Percentiles rank a stretch among this genome's conserved stretches.
These are phyloP conservation scores for Globisporangium spiculum DNA, from an alignment of 352 stramenopile genomes.

Conservation along the genomic window DNA sequence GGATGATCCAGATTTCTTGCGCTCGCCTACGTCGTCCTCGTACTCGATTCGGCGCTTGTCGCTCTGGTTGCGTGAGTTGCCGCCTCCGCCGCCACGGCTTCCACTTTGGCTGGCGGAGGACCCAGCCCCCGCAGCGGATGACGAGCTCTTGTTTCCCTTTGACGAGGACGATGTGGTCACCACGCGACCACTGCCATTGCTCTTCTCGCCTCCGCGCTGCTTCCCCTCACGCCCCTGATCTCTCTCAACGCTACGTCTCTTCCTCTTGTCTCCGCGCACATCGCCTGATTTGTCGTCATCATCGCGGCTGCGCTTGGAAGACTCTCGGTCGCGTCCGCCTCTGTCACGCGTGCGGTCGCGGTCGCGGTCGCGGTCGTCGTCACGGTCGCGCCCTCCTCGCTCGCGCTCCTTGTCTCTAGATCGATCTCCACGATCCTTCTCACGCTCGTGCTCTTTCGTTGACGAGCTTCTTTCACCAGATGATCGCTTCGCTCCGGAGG, in stretches of 20 bases:
- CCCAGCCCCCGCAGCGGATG: not conserved
- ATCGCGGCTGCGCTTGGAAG: conserved; percentile 29
- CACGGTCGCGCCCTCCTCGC: conserved; percentile 22
- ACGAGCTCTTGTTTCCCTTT: conserved; percentile 16
- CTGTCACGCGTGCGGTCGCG: conserved; percentile 27
- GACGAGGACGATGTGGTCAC: conserved; percentile 48
- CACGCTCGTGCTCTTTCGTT: conserved; percentile 11
- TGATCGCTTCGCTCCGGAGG: conserved; percentile 17
- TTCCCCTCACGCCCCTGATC: conserved; percentile 26
- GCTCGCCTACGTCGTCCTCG: conserved; percentile 34
- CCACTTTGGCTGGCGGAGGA: not conserved
- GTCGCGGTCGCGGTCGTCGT: conserved; percentile 30
- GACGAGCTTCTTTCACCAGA: conserved; percentile 13
- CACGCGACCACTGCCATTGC: conserved; percentile 35
- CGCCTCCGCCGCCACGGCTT: conserved; percentile 20
- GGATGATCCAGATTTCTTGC: conserved; percentile 21
- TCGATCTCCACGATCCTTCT: conserved; percentile 16
- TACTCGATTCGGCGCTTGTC: conserved; percentile 61
- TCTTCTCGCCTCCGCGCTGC: conserved; percentile 24
- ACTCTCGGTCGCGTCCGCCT: conserved; percentile 26
- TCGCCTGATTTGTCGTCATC: conserved; percentile 17
- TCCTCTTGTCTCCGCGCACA: conserved; percentile 23
- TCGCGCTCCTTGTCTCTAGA: conserved; percentile 23
- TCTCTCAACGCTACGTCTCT: conserved; percentile 25
- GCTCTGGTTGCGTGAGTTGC: conserved; percentile 17